Evolutionary conservation across 345 rosid genomes (phyloP), one percentile per base, ranked within the genome.

Genomic region (Bruguiera sexangula): DNA sequence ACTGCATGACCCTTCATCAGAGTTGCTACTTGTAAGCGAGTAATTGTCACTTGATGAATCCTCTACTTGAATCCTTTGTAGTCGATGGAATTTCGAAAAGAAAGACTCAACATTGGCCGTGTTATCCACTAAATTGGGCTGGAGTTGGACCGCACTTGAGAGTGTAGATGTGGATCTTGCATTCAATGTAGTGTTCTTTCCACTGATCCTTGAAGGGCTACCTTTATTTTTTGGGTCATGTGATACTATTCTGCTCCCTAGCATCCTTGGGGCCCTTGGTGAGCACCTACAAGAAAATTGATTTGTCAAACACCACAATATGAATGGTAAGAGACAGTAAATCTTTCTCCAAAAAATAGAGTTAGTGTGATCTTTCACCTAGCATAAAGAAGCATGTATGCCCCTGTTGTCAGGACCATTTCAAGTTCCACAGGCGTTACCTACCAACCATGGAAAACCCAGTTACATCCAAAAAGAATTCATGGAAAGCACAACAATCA

Each of bases 311-410:
- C 36, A 76, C 56, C 55, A 46, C 13, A 10, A 58, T 6, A 61
- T 59, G 20, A 74, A 60, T 60, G n/a, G 15, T 10, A 26, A 31
- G 29, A 31, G 30, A 8, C 19, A 26, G 18, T 22, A 43, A 21
- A 57, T 8, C 10, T 18, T 24, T 46, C 63, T 24, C 8, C 20
- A 39, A 43, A 63, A 50, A 53, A 29, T 56, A 52, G 30, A 26
- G 63, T 6, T 62, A 58, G 50, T 20, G 21, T 58, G 76, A 79
- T 39, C 29, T 8, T 1, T 75, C 73, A 96, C 99, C 99, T 90
- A 65, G 96, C 85, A 68, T 96, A 96, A 57, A 96, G 87, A 69
- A 96, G 87, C 93, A 92, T 89, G 81, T 90, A 92, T 21, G 97
- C 99, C 34, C 91, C 89, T 73, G 82, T 77, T 18, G 81, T 74